phyloP scores from a whole-genome alignment of 106 monocot species.

The Agapanthus africanus region DNA sequence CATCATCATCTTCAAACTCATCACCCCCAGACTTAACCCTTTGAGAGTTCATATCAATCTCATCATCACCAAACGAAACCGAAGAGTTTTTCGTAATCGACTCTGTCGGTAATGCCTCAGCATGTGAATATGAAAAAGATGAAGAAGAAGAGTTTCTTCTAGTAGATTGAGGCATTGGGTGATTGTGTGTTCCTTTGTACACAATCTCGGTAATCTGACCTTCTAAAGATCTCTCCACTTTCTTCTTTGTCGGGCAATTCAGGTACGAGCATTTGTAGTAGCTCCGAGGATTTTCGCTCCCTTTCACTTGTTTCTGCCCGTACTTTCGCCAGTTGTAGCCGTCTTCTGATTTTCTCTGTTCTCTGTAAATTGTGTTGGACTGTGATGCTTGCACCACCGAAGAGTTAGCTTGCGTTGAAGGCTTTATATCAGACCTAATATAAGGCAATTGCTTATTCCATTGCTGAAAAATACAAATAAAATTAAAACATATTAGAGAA shows the following conservation, averaged over 20 bases:
- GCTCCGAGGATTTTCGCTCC: conserved; percentile 44
- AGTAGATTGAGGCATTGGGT: conserved; percentile 39
- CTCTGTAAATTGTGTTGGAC: not conserved
- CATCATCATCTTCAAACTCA: conserved; percentile 35
- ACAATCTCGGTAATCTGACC: conserved; percentile 54
- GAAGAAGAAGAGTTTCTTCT: conserved; percentile 25
- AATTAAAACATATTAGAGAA: not conserved
- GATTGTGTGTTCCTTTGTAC: conserved; percentile 46
- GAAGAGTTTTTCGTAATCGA: conserved; percentile 49
- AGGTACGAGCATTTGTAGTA: conserved; percentile 51
- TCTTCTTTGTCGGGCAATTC: conserved; percentile 39
- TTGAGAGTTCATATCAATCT: conserved; percentile 17
- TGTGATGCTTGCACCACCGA: conserved; percentile 7
- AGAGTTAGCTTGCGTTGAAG: conserved; percentile 7
- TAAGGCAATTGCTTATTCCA: conserved; percentile 10
- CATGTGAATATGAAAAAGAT: not conserved
- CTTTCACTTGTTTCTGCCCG: conserved; percentile 54
- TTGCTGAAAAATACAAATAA: conserved; percentile 4
- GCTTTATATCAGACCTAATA: not conserved
- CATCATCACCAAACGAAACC: conserved; percentile 47
- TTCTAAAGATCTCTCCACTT: conserved; percentile 34
- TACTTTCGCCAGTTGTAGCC: conserved; percentile 59
- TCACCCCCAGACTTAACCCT: conserved; percentile 15
- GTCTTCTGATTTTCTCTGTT: conserved; percentile 31
- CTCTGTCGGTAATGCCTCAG: conserved; percentile 6